Base-by-base conservation (phyloP, 805 yeast genomes). In the Teunomyces cretensis region DNA sequence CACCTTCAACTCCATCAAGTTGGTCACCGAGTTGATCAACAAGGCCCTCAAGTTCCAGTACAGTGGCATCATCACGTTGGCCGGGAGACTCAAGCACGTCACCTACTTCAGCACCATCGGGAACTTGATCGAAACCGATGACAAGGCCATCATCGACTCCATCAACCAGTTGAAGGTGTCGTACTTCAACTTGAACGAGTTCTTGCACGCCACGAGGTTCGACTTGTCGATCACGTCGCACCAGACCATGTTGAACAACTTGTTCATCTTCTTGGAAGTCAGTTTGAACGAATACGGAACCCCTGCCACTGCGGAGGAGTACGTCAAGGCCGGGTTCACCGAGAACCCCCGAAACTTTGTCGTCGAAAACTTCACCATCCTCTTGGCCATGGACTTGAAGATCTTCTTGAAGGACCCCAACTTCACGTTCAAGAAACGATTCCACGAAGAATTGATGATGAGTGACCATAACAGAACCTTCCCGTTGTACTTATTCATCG, bases 371-470 rank as follows among this genome's bases (percentile, higher is more conserved):
- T 79, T 73, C 55, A 60, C 80, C 5, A 61, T 81, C 17, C 65
- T 80, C 39, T 73, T 78, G 39, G 75, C 81, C 2, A 70, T 78
- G 62, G 83, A 81, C 54, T 63, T 83, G 41, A 70, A 75, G 48
- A 67, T 73, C 30, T 82, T 84, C 56, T 62, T 83, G 33, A 75
- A 75, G 47, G 79, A 76, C 51, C 72, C 83, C 13, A 80, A 81
- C 56, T 71, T 79, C 57, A 67, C 83, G 0, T 84, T 84, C 64
- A 81, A 78, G 49, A 84, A 83, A 61, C 64, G 73, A 26, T 81
- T 75, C 56, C 79, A 77, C 43, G 88, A 85, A 57, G 88, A 84
- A 52, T 65, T 81, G 39, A 68, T 85, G 64, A 82, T 85, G 72
- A 78, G 81, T 39, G 73, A 76, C 44, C 72, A 71, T 43, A 63